Percentiles rank a stretch among this genome's conserved stretches.
phyloP scores from a whole-genome alignment of 768 basidiomycete genomes.

The Galerina marginata region DNA sequence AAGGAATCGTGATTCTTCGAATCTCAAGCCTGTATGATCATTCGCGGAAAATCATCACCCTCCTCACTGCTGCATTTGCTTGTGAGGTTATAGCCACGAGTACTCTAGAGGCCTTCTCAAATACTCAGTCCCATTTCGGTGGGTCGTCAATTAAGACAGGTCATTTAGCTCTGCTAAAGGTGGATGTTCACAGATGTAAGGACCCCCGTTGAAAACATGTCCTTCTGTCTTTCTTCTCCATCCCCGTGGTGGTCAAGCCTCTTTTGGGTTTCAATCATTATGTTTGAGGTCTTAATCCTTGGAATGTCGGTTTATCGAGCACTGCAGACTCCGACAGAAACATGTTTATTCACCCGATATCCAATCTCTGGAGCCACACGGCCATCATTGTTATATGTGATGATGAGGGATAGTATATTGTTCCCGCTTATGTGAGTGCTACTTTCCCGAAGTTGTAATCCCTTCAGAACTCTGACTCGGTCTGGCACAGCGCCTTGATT shows the following conservation, averaged over 20 bases:
- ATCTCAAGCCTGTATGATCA: conserved; percentile 10
- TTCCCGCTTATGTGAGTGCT: no score
- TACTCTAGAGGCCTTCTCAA: not conserved
- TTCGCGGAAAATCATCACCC: not conserved
- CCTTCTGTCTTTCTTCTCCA: not conserved
- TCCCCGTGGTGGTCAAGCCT: conserved; percentile 2
- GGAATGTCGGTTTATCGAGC: conserved; percentile 1
- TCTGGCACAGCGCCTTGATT: no score
- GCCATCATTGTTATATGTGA: no score
- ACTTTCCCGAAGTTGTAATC: no score
- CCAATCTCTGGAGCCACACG: no score
- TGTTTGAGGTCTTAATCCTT: not conserved
- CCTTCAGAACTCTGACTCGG: no score
- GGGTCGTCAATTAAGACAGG: not conserved
- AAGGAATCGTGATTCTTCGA: conserved; percentile 3
- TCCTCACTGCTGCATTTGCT: not conserved
- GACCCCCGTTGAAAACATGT: not conserved
- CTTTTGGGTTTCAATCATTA: conserved; percentile 1
- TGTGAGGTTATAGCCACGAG: not conserved
- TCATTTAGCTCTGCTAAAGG: no score
- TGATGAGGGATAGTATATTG: no score
- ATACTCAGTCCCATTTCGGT: not conserved
- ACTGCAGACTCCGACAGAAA: not conserved
- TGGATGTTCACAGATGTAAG: no score
- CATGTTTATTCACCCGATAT: no score